Base-by-base conservation (phyloP, 331 rosid genomes). In the Spiraea crenata region DNA sequence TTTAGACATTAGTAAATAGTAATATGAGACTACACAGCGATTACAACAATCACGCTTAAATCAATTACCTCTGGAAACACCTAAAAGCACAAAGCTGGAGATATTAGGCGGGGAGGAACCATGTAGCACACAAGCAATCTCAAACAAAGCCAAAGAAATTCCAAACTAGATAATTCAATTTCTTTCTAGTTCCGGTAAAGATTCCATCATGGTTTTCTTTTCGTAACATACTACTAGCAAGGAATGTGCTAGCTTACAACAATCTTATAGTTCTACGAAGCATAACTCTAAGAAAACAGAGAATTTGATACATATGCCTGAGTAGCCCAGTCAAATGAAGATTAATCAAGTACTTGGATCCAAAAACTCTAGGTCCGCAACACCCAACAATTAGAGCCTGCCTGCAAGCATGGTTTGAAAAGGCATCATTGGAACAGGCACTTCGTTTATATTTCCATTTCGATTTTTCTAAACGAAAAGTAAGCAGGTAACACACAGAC, bases 191-290 rank as follows among this genome's bases (percentile, higher is more conserved):
- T 73, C 86, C 31, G 63, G 74, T 67, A 78, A 57, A 73, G 25
- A 76, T 60, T 70, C 73, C 72, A 74, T 16, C 63, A 54, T 25
- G 71, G 69, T 80, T 31, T 72, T 72, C 74, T 71, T 60, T 76
- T 49, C 57, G 52, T 20, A 42, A 59, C 76, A 70, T 77, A 63
- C 78, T 72, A 64, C 85, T 45, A 71, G 78, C 81, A 70, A 77
- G 76, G 72, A 25, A 74, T 70, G 78, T 74, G 67, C 52, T 75
- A 81, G 93, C 74, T 86, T 63, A 83, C 82, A 88, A 83, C 85
- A 77, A 60, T 48, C 69, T 77, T 76, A 61, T 60, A 71, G 82
- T 79, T 77, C 62, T 12, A 71, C 70, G 77, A 73, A 11, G 55
- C 73, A 71, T 79, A 75, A 79, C 77, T 25, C 16, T 62, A 50